Evolutionary conservation across 352 stramenopile genomes (phyloP).

Genomic region (Globisporangium viniferum): DNA sequence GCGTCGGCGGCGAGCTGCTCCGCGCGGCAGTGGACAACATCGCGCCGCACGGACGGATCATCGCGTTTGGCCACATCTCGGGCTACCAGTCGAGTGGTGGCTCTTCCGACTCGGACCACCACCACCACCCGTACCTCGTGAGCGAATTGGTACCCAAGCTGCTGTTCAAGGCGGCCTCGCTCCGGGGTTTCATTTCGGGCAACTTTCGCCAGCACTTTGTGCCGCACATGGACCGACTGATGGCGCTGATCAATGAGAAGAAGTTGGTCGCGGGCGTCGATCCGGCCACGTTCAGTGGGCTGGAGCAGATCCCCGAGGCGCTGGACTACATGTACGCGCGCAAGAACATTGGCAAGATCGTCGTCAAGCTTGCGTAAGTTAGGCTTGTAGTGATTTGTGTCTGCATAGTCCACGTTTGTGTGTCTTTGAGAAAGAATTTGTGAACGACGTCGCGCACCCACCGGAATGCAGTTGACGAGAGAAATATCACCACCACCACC

Average conservation of each 20-base stretch:
- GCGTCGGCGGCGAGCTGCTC: constrained; percentile 54
- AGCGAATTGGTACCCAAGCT: constrained; percentile 17
- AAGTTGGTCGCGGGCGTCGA: constrained; percentile 32
- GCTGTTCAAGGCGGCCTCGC: constrained; percentile 24
- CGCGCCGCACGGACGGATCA: constrained; percentile 49
- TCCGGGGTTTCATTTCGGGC: constrained; percentile 50
- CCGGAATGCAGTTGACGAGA: too few relatives aligned
- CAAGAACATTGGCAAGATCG: constrained; percentile 48
- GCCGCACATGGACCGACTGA: constrained; percentile 45
- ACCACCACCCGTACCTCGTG: constrained; percentile 6
- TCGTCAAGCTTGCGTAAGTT: constrained; percentile 31
- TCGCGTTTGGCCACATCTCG: constrained; percentile 56
- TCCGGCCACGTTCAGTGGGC: constrained; percentile 23
- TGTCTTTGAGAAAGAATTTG: too few relatives aligned
- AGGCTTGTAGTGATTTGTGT: too few relatives aligned
- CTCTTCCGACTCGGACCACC: too few relatives aligned
- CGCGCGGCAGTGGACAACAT: constrained; percentile 54
- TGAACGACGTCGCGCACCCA: too few relatives aligned
- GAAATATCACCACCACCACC: too few relatives aligned
- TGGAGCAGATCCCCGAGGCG: constrained; percentile 31
- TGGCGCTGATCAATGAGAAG: constrained; percentile 33
- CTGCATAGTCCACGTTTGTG: too few relatives aligned
- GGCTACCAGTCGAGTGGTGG: constrained; percentile 30
- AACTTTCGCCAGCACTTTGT: constrained; percentile 39
- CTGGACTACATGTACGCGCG: constrained; percentile 40